These are phyloP conservation scores for Chalciporus chontae DNA, from an alignment of 768 basidiomycete species.

Conservation along the genomic window DNA sequence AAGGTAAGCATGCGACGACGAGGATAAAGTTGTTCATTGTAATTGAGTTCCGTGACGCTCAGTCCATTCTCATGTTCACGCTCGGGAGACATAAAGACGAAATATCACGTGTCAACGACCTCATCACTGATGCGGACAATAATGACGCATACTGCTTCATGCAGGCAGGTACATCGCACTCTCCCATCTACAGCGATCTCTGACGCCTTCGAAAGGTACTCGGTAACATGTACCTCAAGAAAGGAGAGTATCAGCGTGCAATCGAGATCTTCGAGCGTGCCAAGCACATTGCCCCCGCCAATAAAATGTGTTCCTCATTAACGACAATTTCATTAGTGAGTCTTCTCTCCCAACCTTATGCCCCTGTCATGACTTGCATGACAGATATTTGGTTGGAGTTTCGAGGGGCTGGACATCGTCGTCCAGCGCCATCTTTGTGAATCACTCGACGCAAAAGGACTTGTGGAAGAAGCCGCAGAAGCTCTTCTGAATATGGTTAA, in stretches of 20 bases:
- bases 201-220: not conserved
- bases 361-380: not conserved
- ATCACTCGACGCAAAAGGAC: slow-evolving; percentile 6
- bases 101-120: not conserved
- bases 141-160: not conserved
- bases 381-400: slow-evolving; percentile 16
- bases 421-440: slow-evolving; percentile 11
- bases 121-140: not conserved
- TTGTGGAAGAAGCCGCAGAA: slow-evolving; percentile 10
- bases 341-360: not conserved
- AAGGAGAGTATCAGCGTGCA: slow-evolving; percentile 3
- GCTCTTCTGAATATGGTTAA: slow-evolving; percentile 8
- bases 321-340: slow-evolving; percentile 3
- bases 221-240: not conserved
- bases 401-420: slow-evolving; percentile 7
- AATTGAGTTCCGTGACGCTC: not conserved
- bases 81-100: not conserved
- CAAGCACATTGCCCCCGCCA: not conserved
- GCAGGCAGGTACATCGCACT: not conserved
- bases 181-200: not conserved
- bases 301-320: too few relatives aligned
- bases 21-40: too few relatives aligned
- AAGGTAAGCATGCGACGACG: not conserved
- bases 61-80: not conserved
- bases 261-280: not conserved